These are phyloP conservation scores for Stephania japonica DNA, from an alignment of 164 flowering plant species.

Conservation along the genomic window DNA sequence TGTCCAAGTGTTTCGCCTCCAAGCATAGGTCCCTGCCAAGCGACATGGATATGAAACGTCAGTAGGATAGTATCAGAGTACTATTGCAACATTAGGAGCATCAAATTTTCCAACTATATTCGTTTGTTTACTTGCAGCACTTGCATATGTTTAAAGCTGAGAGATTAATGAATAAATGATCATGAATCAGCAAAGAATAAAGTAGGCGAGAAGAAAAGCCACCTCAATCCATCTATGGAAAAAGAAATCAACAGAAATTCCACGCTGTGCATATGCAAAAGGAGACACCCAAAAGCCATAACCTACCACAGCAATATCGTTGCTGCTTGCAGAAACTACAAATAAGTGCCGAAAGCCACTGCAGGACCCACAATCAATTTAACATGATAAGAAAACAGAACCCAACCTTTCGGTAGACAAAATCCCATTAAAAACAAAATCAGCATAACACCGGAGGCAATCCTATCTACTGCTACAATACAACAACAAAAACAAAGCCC, in stretches of 20 bases:
- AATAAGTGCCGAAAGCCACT: not conserved
- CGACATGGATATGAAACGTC: not conserved
- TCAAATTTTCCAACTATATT: not conserved
- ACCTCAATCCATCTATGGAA: constrained; percentile 84
- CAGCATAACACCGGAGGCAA: constrained; percentile 64
- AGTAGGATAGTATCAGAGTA: not conserved
- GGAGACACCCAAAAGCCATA: constrained; percentile 94
- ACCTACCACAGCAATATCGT: constrained; percentile 73
- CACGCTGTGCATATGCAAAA: constrained; percentile 71
- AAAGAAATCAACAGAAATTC: constrained; percentile 72
- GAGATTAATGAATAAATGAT: not conserved
- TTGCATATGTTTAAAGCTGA: not conserved
- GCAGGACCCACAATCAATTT: not conserved
- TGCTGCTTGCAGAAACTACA: constrained; percentile 22
- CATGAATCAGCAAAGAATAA: constrained; percentile 6
- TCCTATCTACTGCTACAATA: constrained; percentile 57
- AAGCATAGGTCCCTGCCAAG: constrained; percentile 40
- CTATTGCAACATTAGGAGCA: not conserved
- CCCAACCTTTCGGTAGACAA: constrained; percentile 74
- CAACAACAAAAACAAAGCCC: no score
- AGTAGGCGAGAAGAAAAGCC: no score
- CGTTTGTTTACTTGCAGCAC: not conserved
- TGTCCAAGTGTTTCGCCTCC: constrained; percentile 46
- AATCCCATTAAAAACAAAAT: constrained; percentile 65
- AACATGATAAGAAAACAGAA: not conserved